Base-by-base conservation (phyloP, 2,329 filamentous ascomycete genomes). In the Emericellopsis atlantica region DNA sequence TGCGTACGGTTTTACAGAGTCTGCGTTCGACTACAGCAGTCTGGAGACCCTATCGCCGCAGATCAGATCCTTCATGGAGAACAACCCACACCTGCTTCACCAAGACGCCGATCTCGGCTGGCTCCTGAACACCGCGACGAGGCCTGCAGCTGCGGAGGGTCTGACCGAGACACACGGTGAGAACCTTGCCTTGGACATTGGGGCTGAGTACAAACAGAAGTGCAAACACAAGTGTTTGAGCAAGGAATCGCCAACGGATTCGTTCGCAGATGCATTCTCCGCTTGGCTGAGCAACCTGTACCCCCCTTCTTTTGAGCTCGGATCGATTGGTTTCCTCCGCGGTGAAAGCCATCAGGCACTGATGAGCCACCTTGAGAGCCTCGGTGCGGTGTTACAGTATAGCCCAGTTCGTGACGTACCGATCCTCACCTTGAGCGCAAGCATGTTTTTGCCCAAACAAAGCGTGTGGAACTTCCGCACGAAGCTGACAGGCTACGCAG, bases 1-100 rank as follows among this genome's bases (percentile, higher is more conserved):
- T 55, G 84, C 79, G 10, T 92, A 92, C 54, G 86, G 73, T 11
- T 76, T 75, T 53, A 76, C 70, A 44, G 67, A 70, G 52, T 64
- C 65, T 21, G 62, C 66, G 34, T 54, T 70, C 23, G 64, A 69
- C 41, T 61, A 67, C 40, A 60, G 60, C 6, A 58, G 61, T 24
- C 57, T 65, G 38, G 57, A 60, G 10, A 59, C 56, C 4, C 57
- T 74, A 14, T 72, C 69, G 56, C 58, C 62, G 14, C 60, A 58
- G 6, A 67, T 70, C 21, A 60, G 56, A 40, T 51, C 56, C 0
- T 75, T 74, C 46, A 62, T 70, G 43, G 59, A 64, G 21, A 51
- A 59, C 11, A 57, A 73, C 40, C 55, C 59, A 32, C 53, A 67
- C 34, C 50, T 69, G 24, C 49, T 72, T 29, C 61, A 70, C 49